Base-by-base conservation (phyloP, 352 stramenopile species). In the Hyaloperonospora arabidopsidis region DNA sequence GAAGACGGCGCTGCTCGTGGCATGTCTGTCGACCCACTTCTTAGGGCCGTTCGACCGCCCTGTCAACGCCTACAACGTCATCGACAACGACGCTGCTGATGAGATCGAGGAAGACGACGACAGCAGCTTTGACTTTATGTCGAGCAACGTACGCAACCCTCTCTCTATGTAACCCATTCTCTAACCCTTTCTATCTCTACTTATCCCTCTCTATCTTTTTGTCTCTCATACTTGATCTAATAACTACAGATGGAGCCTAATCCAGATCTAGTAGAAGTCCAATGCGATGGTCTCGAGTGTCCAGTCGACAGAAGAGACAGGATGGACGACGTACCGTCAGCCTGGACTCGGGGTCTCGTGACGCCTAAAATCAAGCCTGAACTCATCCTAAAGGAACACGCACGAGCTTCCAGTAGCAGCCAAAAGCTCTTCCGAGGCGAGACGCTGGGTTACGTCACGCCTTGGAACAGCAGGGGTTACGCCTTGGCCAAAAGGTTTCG, bases 381-480 rank as follows among this genome's bases (percentile, higher is more conserved):
- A 4, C 63, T 72, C 35, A 76, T 89, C 45, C 45, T 82, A 52
- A 61, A 81, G 41, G 57, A 68, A 36, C 73, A 78, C 17, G 60
- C 54, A 12, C 59, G 63, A 18, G 52, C 51, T 7, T 56, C 47
- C 6, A 69, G 15, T 12, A 49, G 49, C 15, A 38, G 63, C 15
- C 29, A 65, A 4, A 80, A 81, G 39, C 36, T 55, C 10, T 87
- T 88, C 36, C 17, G 29, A 12, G 73, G 75, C 14, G 79, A 90
- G 55, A 77, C 67, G 21, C 54, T 92, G 28, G 79, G 76, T 17
- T 92, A 89, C 54, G 79, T 92, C 53, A 92, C 82, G 2, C 82
- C 82, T 12, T 92, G 82, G 79, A 89, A 92, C 68, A 76, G 49
- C 19, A 74, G 72, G 14, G 82, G 82, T n/a, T 92, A 90, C 58